Conservation (phyloP, 768 basidiomycete species). For the Tulasnella sp. region DNA sequence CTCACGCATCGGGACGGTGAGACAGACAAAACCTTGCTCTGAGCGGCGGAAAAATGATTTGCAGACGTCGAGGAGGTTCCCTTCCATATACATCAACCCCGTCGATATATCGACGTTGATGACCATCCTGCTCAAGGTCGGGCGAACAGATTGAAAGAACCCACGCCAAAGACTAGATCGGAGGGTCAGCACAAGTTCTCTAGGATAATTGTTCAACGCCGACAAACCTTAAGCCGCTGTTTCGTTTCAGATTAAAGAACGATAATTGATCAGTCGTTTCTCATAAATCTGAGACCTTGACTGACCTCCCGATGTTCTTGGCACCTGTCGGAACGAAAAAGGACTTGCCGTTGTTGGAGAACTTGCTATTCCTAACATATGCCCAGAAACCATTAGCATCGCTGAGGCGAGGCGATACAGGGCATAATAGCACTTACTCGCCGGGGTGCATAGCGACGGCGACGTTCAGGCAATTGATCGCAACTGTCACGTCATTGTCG, state of each 20-base stretch:
- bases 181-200: not conserved
- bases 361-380: constrained; percentile 42
- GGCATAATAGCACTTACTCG: constrained; percentile 21
- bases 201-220: no score
- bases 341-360: constrained; percentile 45
- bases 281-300: no score
- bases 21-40: not conserved
- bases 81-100: constrained; percentile 54
- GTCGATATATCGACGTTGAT: constrained; percentile 73
- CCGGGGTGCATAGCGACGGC: constrained; percentile 67
- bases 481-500: constrained; percentile 57
- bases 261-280: no score
- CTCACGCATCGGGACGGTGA: not conserved
- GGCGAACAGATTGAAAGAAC: constrained; percentile 69
- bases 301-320: constrained; percentile 33
- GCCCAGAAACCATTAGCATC: not conserved
- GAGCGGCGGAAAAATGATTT: constrained; percentile 37
- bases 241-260: no score
- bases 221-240: no score
- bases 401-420: no score
- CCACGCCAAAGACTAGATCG: constrained; percentile 69
- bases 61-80: constrained; percentile 47
- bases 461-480: constrained; percentile 54
- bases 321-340: constrained; percentile 56
- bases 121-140: constrained; percentile 49